Evolutionary conservation across 2,329 filamentous ascomycete genomes (phyloP).

Genomic region (Cadophora sp.): DNA sequence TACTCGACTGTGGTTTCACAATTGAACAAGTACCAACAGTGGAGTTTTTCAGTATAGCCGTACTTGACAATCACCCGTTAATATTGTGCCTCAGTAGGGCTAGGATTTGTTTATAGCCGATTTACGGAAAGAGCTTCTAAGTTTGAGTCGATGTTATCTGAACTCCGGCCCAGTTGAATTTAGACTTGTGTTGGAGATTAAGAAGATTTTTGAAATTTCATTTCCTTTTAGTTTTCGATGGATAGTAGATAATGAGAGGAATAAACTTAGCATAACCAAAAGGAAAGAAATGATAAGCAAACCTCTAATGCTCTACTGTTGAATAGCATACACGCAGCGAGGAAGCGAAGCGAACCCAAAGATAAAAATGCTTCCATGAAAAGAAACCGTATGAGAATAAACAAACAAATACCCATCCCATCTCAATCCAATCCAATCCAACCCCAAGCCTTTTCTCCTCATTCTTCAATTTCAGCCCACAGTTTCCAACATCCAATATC

Average conservation of each 20-base stretch:
- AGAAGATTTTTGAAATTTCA: no score
- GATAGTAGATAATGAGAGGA: no score
- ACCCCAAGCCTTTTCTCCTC: background rate
- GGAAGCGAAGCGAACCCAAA: background rate
- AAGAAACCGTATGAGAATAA: background rate
- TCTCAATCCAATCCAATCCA: background rate
- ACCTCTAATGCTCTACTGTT: background rate
- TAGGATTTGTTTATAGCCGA: no score
- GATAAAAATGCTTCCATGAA: background rate
- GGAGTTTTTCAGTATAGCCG: no score
- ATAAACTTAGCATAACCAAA: background rate
- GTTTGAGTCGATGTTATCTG: no score
- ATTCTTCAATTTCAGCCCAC: background rate
- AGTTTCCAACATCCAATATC: background rate
- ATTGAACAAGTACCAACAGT: background rate
- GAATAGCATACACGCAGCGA: constrained; percentile 6
- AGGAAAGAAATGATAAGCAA: background rate
- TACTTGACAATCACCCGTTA: no score
- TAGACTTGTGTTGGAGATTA: no score
- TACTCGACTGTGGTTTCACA: background rate
- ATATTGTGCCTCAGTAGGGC: no score
- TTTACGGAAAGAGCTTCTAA: no score
- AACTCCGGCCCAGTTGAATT: no score
- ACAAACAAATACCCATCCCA: background rate
- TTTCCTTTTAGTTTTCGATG: no score